Evolutionary conservation across 345 rosid genomes (phyloP), one percentile per base, ranked within the genome.

Genomic region (Boechera stricta): DNA sequence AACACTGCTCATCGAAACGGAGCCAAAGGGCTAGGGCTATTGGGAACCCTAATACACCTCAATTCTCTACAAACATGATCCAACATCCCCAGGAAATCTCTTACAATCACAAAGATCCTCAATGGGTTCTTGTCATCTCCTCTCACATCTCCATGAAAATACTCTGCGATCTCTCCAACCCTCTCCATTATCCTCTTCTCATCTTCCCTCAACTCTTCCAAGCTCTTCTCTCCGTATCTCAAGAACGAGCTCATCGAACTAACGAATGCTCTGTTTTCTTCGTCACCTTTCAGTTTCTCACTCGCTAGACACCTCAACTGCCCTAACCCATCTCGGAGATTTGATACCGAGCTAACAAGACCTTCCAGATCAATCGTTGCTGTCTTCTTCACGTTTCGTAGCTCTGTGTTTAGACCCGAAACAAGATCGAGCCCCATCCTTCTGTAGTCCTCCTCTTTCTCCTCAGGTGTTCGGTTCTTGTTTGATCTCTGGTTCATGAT

Each of bases 351-450:
- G 80, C 76, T 88, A 0, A 90, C 94, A 0, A 95, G 98, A 51
- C 89, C 98, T 51, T 95, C 98, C 1, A 95, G 78, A 80, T 95
- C 99, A 15, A 92, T 64, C 0, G 92, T 88, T 0, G 99, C 98
- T 24, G 99, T 95, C 81, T 87, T 95, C 86, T 92, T 95, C 67
- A 87, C 99, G 73, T 95, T 93, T 81, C 88, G 70, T 57, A 95
- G 92, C 77, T 95, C 98, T 1, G 87, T 87, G 63, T 82, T 90
- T 64, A 92, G 71, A 39, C 99, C 97, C 0, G 97, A 83, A 29
- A 95, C 98, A 1, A 95, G 96, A 73, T 91, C 97, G 21, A 92
- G 86, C 15, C 99, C 99, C 96, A 92, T 91, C 73, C 91, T 83
- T 85, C 88, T 82, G 82, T 90, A 91, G 74, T 91, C 94, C 68